Percentiles rank a stretch among this genome's conserved stretches.
phyloP scores from a whole-genome alignment of 176 grass and related monocot genomes.

The Bolboschoenus planiculmis region DNA sequence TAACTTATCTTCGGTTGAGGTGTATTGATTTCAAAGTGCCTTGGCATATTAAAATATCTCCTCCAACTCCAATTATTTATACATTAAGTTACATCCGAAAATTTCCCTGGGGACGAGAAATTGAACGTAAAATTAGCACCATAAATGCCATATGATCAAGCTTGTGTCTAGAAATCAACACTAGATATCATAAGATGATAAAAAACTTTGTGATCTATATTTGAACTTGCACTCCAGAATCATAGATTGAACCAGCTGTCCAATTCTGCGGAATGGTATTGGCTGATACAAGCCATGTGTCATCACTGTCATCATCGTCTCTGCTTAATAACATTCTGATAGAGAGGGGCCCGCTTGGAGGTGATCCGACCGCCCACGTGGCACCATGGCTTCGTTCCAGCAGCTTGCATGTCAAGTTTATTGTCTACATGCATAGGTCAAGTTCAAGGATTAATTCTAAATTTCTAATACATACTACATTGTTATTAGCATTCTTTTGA shows the following conservation, averaged over 20 bases:
- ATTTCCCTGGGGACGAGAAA: neutral
- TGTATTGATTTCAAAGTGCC: neutral
- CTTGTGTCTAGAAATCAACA: neutral
- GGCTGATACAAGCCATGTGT: slow-evolving; percentile 40
- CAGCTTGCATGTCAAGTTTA: slow-evolving; percentile 57
- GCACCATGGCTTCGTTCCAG: slow-evolving; percentile 52
- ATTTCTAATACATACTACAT: too few relatives aligned
- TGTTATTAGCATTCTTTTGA: neutral
- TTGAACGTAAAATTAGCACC: neutral
- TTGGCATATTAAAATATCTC: neutral
- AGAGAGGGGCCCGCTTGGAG: slow-evolving; percentile 49
- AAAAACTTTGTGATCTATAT: neutral
- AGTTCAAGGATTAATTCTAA: neutral
- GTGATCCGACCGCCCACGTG: slow-evolving; percentile 44
- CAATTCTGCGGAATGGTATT: slow-evolving; percentile 60
- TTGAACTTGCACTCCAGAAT: slow-evolving; percentile 62
- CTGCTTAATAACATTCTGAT: slow-evolving; percentile 58
- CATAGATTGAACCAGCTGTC: slow-evolving; percentile 42
- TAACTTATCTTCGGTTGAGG: neutral
- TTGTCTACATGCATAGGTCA: slow-evolving; percentile 34
- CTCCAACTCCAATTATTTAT: neutral
- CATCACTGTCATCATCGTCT: slow-evolving; percentile 11
- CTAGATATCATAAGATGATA: neutral
- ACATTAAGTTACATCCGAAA: neutral
- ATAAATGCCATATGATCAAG: neutral